A percentile compares a stretch with the other conserved stretches of the same genome.
Evolutionary conservation across 2,329 filamentous ascomycete genomes (phyloP).

Genomic region (Periglandula ipomoeae): DNA sequence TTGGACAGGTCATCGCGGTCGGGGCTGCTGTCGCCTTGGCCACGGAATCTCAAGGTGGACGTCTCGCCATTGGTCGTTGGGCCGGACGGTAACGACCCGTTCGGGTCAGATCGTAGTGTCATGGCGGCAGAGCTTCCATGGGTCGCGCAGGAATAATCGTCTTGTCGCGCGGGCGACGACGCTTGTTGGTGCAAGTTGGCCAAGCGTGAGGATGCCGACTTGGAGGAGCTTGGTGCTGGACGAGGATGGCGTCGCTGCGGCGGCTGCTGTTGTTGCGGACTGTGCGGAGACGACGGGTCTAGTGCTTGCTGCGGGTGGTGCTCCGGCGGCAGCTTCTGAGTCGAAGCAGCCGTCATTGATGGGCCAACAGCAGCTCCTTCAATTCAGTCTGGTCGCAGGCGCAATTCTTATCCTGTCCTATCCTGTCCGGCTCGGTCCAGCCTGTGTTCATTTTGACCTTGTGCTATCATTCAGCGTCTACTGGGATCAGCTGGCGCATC

Average conservation of each 20-base stretch:
- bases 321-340: constrained; percentile 6
- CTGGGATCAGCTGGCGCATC: too few relatives aligned
- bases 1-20: constrained; percentile 19
- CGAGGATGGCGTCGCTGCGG: constrained; percentile 6
- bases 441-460: too few relatives aligned
- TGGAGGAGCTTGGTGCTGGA: constrained; percentile 17
- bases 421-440: too few relatives aligned
- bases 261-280: constrained; percentile 7
- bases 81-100: constrained; percentile 20
- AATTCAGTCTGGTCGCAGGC: too few relatives aligned
- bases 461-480: too few relatives aligned
- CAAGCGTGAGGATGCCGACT: constrained; percentile 9
- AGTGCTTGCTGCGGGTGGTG: background rate
- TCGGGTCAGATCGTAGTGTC: constrained; percentile 24
- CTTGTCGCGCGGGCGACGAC: constrained; percentile 15
- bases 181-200: constrained; percentile 11
- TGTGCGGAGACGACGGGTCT: background rate
- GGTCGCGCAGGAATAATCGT: constrained; percentile 12
- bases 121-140: constrained; percentile 19
- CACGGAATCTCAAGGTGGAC: constrained; percentile 20
- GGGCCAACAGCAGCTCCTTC: background rate
- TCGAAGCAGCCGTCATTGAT: background rate
- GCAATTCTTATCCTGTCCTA: too few relatives aligned
- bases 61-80: constrained; percentile 20
- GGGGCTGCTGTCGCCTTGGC: constrained; percentile 19